These are phyloP conservation scores for Cinnamomum chago DNA, from an alignment of 164 flowering plant genomes.

Conservation along the genomic window DNA sequence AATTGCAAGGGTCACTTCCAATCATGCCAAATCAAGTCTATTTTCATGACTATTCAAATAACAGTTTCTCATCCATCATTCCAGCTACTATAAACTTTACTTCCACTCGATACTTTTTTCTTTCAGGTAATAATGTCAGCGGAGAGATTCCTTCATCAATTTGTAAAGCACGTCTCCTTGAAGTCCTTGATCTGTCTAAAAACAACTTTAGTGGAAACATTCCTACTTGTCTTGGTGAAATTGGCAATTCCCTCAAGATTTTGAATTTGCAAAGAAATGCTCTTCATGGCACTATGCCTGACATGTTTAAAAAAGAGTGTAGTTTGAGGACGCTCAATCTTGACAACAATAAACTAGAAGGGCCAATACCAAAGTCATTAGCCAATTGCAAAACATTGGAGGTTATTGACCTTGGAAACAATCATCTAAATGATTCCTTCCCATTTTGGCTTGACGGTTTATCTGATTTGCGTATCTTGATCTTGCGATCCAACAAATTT, in stretches of 20 bases:
- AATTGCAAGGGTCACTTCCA: constrained; percentile 31
- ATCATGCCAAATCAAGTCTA: constrained; percentile 9
- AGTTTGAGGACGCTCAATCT: background rate
- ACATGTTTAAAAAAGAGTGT: background rate
- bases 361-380: background rate
- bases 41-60: constrained; percentile 39
- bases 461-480: too few species aligned
- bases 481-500: too few species aligned
- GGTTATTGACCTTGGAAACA: background rate
- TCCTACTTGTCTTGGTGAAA: background rate
- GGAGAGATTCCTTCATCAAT: constrained; percentile 48
- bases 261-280: background rate
- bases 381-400: constrained; percentile 1
- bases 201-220: background rate
- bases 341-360: background rate
- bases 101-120: constrained; percentile 23
- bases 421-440: too few species aligned
- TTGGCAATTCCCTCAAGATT: background rate
- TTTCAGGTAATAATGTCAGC: constrained; percentile 31
- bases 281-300: background rate
- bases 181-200: constrained; percentile 43
- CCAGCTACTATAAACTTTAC: constrained; percentile 17
- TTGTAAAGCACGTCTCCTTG: constrained; percentile 33
- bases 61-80: constrained; percentile 25
- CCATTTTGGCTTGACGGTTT: too few species aligned